Percentiles rank a stretch among this genome's conserved stretches.
Conservation (phyloP, 148 eudicot genomes). For the Suaeda aralocaspica region DNA sequence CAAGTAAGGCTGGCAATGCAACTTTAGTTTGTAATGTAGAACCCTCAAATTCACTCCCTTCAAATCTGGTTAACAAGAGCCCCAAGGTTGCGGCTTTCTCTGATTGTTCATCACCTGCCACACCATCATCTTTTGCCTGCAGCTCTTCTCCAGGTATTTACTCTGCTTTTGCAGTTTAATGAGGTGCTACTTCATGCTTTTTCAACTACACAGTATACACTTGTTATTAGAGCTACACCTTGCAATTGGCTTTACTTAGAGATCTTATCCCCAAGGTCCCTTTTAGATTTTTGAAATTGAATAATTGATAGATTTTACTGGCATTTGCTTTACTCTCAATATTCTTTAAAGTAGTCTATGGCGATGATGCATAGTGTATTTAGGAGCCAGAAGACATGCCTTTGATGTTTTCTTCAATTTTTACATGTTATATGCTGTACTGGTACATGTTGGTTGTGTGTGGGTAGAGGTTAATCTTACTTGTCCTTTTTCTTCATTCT, state of each 20-base stretch:
- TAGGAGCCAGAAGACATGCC: neutral
- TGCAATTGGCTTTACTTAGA: neutral
- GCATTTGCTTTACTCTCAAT: neutral
- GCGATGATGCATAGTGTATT: neutral
- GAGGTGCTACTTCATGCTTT: neutral
- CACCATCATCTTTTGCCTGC: constrained; percentile 73
- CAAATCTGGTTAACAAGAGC: constrained; percentile 51
- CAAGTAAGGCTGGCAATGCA: constrained; percentile 29
- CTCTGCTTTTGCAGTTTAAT: neutral
- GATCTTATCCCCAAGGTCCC: neutral
- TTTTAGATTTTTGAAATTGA: neutral
- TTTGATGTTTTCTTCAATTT: neutral
- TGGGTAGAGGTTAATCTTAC: neutral
- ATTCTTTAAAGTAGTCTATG: no score
- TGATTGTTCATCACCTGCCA: constrained; percentile 80
- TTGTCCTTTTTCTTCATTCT: neutral
- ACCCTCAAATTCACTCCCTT: constrained; percentile 29
- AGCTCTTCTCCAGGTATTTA: constrained; percentile 82
- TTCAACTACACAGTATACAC: neutral
- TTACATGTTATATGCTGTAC: no score
- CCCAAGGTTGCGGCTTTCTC: constrained; percentile 45
- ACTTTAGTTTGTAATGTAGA: constrained; percentile 34
- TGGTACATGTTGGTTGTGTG: neutral
- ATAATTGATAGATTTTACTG: neutral
- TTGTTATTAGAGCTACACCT: neutral